Percentiles rank a stretch among this genome's conserved stretches.
Conservation (phyloP, 1,284 basidiomycete species). For the Erythrobasidium hasegawianum region DNA sequence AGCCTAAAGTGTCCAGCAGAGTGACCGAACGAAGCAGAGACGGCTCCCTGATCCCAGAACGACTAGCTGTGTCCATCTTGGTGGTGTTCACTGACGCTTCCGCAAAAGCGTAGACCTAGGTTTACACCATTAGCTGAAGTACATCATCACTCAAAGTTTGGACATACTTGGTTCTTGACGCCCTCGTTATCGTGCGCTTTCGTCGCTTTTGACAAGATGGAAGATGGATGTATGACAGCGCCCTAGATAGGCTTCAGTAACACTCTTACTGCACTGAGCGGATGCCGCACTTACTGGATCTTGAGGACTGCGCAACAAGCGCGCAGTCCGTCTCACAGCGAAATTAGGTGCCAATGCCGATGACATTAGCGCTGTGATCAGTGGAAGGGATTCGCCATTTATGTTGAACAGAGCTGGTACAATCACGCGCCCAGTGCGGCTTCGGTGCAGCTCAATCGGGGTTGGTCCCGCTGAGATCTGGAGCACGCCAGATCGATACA, state of each 20-base stretch:
- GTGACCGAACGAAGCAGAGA: slow-evolving; percentile 78
- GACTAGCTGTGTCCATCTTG: slow-evolving; percentile 41
- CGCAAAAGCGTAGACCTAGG: slow-evolving; percentile 72
- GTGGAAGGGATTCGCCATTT: slow-evolving; percentile 70
- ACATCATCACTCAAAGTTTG: no score
- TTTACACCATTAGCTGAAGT: no score
- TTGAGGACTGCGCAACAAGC: slow-evolving; percentile 68
- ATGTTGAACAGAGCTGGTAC: slow-evolving; percentile 68
- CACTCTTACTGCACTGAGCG: no score
- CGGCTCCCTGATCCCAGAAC: slow-evolving; percentile 53
- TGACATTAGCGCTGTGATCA: slow-evolving; percentile 79
- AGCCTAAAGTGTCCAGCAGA: slow-evolving; percentile 81
- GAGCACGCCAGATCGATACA: slow-evolving; percentile 72
- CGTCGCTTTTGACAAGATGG: slow-evolving; percentile 60
- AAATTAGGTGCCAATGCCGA: slow-evolving; percentile 91
- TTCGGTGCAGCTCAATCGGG: slow-evolving; percentile 2
- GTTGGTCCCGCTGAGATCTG: slow-evolving; percentile 42
- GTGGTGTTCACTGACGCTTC: slow-evolving; percentile 80
- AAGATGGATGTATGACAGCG: slow-evolving; percentile 75
- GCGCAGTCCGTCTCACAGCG: slow-evolving; percentile 73
- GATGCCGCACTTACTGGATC: slow-evolving; percentile 89
- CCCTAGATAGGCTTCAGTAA: no score
- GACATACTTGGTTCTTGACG: no score
- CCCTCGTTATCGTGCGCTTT: no score
- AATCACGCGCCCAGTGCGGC: slow-evolving; percentile 16